Percentiles rank a stretch among this genome's conserved stretches.
Conservation (phyloP, 2,329 filamentous ascomycete species). For the Bretziella fagacearum region DNA sequence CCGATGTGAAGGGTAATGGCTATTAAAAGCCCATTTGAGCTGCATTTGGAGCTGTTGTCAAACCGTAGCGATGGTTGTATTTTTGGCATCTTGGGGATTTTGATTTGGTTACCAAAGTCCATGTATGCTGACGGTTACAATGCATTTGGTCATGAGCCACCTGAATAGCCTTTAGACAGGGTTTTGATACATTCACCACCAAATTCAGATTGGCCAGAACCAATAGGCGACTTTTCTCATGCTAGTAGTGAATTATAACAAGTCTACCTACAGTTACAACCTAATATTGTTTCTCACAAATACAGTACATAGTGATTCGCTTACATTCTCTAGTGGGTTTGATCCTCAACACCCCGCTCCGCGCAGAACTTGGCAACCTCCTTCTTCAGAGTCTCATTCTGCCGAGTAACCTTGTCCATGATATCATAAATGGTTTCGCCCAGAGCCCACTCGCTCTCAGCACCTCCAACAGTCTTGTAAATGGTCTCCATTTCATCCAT, state of each 20-base stretch:
- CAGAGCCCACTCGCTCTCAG: conserved; percentile 26
- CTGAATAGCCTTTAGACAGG: not conserved
- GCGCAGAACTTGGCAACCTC: conserved; percentile 61
- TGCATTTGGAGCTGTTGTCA: not conserved
- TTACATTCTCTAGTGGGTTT: no score
- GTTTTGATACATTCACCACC: not conserved
- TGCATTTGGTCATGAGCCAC: not conserved
- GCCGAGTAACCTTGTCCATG: conserved; percentile 47
- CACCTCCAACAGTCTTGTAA: conserved; percentile 29
- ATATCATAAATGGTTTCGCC: conserved; percentile 36
- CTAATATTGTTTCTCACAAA: not conserved
- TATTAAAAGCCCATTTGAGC: not conserved
- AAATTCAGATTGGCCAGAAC: not conserved
- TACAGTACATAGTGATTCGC: conserved; percentile 4
- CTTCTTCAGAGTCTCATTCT: conserved; percentile 49
- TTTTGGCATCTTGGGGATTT: not conserved
- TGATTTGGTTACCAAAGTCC: not conserved
- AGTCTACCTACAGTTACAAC: no score
- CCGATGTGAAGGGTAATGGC: no score
- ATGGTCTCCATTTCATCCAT: conserved; percentile 51
- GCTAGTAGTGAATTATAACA: not conserved
- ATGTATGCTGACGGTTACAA: not conserved
- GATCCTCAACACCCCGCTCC: conserved; percentile 43
- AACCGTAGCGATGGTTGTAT: not conserved
- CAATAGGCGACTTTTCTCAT: not conserved